Base-by-base conservation (phyloP, 331 rosid genomes). In the Spiraea crenata region DNA sequence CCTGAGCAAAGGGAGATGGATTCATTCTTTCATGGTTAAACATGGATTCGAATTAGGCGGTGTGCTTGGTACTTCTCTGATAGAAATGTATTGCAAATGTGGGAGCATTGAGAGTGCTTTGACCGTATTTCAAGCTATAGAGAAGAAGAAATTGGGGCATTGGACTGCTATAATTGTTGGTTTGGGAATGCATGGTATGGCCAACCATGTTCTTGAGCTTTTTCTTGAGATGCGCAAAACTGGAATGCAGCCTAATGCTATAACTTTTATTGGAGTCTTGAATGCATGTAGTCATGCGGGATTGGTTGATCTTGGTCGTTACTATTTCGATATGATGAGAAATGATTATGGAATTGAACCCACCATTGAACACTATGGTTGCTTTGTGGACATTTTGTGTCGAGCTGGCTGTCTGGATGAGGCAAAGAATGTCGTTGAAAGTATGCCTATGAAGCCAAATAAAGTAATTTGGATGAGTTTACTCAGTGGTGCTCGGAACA, bases 231-330 rank as follows among this genome's bases (percentile, higher is more conserved):
- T 89, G 92, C 41, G 67, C 45, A 71, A 72, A 44, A 69, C 25
- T 70, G 80, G 87, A 47, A 63, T 82, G 80, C 79, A 75, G 79
- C 88, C 88, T 15, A 69, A 81, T 77, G 82, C 81, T 73, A 75
- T 84, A 68, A 81, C 91, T 66, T 86, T 86, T 69, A 50, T 88
- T n/a, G 91, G 95, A 46, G 75, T 88, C 73, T 77, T 84, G 63
- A 84, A 84, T 82, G 91, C 92, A 14, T 89, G 88, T 64, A 84
- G 86, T 75, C 91, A 86, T 69, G 80, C 80, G 19, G 95, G 95
- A 44, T 67, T 84, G 80, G 88, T 84, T 3, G 76, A 81, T 49
- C 83, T 78, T 14, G 91, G 88, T 25, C 79, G 57, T 38, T 39
- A 2, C 51, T 66, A 76, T 76, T 89, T 89, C 45, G 49, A 80